phyloP scores from a whole-genome alignment of 768 basidiomycete species.

The Dacryopinax spathularia region DNA sequence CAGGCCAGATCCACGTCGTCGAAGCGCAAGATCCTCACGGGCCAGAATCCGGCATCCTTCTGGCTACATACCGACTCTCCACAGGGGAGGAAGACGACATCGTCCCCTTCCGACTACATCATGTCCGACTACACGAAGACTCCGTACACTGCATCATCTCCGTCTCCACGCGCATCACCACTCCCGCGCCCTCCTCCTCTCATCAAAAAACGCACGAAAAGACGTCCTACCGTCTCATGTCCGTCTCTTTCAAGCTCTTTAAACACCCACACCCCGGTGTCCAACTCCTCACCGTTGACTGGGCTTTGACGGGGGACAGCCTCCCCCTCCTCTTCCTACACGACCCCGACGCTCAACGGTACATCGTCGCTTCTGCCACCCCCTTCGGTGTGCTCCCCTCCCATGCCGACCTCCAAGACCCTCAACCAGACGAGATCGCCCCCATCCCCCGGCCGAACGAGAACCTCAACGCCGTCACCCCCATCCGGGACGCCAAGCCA shows the following conservation, averaged over 20 bases:
- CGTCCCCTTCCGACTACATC: conserved; percentile 51
- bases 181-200: background rate
- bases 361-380: conserved; percentile 47
- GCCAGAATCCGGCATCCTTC: conserved; percentile 43
- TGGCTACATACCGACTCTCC: conserved; percentile 42
- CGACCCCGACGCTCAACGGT: conserved; percentile 31
- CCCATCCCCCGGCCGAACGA: conserved; percentile 54
- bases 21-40: conserved; percentile 35
- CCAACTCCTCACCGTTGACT: conserved; percentile 28
- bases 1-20: background rate
- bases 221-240: background rate
- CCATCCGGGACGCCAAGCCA: conserved; percentile 30
- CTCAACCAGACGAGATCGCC: conserved; percentile 48
- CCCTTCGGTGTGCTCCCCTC: conserved; percentile 28
- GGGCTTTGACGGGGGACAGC: conserved; percentile 54
- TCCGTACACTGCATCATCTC: background rate
- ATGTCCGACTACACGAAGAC: conserved; percentile 32
- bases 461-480: conserved; percentile 31
- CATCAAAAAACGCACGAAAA: background rate
- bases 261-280: conserved; percentile 26
- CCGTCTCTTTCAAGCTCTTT: background rate
- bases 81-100: conserved; percentile 21
- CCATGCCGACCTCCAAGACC: conserved; percentile 34
- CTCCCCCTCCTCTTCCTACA: conserved; percentile 48
- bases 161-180: background rate